Evolutionary conservation across 371 early-diverging fungal genomes (phyloP).

Genomic region (Mucor circinelloides): DNA sequence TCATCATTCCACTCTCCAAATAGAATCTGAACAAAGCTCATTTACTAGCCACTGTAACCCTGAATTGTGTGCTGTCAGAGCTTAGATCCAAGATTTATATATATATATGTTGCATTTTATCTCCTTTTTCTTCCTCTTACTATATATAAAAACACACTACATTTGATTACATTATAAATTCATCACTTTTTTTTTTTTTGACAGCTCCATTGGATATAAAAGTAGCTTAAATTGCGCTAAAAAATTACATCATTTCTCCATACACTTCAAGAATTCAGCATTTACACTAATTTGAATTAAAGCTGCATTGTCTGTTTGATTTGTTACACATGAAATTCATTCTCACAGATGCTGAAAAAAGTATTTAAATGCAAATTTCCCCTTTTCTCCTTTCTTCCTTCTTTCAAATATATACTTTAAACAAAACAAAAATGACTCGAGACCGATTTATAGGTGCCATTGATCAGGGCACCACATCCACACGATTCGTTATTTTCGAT

Average conservation of each 20-base stretch:
- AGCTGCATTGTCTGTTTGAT: neutral
- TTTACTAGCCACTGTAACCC: constrained; percentile 55
- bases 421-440: constrained; percentile 9
- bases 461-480: constrained; percentile 93
- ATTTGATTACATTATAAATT: neutral
- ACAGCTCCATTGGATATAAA: neutral
- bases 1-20: constrained; percentile 72
- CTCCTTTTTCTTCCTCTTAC: constrained; percentile 2
- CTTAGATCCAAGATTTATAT: neutral
- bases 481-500: constrained; percentile 92
- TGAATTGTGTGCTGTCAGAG: constrained; percentile 38
- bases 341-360: neutral
- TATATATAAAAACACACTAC: neutral
- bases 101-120: neutral
- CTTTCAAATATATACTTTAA: constrained; percentile 1
- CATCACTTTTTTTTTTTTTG: neutral
- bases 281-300: neutral
- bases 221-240: neutral
- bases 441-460: constrained; percentile 79
- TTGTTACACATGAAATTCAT: neutral
- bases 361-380: neutral
- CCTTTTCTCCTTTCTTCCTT: constrained; percentile 11
- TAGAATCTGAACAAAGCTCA: constrained; percentile 56
- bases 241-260: neutral
- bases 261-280: neutral